Conservation (phyloP, 1,139 yeast genomes). For the Pneumocystis oryctolagi region DNA sequence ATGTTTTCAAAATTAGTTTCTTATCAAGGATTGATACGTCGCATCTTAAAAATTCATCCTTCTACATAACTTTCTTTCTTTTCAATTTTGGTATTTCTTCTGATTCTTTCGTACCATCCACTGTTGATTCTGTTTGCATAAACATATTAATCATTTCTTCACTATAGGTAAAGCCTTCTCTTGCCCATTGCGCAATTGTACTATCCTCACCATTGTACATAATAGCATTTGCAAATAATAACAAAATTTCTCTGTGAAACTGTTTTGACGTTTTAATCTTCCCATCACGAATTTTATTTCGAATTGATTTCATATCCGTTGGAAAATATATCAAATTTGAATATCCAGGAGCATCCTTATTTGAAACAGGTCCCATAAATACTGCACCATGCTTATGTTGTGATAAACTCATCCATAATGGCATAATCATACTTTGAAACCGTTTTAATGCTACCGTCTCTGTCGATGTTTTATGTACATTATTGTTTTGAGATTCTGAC, state of each 20-base stretch:
- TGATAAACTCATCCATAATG: not conserved
- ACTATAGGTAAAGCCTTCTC: not conserved
- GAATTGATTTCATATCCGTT: not conserved
- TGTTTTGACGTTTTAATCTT: not conserved
- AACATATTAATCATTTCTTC: not conserved
- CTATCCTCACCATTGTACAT: slow-evolving; percentile 1
- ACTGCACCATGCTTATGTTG: not conserved
- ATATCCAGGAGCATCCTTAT: slow-evolving; percentile 1
- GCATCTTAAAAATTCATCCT: not conserved
- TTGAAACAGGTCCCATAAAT: not conserved
- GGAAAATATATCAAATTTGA: not conserved
- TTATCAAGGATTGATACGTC: not conserved
- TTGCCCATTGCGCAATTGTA: not conserved
- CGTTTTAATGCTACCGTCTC: not conserved
- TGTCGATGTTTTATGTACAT: not conserved
- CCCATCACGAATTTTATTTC: slow-evolving; percentile 1
- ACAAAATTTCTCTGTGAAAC: not conserved
- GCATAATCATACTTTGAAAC: not conserved
- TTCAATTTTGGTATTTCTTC: not conserved
- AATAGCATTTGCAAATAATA: slow-evolving; percentile 1
- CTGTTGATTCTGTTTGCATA: not conserved
- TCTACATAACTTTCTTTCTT: not conserved
- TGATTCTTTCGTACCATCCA: not conserved
- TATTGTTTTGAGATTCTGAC: not conserved
- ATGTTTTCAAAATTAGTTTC: not conserved